Evolutionary conservation across 2,329 filamentous ascomycete genomes (phyloP).

Genomic region (Diaporthe sp.): DNA sequence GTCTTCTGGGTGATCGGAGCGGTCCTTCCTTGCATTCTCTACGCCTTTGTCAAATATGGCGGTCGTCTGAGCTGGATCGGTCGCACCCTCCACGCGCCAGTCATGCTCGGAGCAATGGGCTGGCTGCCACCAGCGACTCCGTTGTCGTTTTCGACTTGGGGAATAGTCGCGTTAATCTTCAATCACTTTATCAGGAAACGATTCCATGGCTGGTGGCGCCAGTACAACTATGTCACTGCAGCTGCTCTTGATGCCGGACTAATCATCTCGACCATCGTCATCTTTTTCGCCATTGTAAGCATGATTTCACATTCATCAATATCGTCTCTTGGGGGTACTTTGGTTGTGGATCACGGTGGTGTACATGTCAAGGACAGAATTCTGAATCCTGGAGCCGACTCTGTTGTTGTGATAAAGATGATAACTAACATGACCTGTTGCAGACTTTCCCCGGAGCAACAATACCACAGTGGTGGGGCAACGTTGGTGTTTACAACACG

Average conservation of each 20-base stretch:
- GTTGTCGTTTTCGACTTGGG: slow-evolving; percentile 69
- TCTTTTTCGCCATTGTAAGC: slow-evolving; percentile 47
- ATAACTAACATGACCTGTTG: not conserved
- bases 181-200: slow-evolving; percentile 65
- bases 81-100: slow-evolving; percentile 64
- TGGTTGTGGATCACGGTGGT: not conserved
- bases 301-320: not conserved
- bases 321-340: not conserved
- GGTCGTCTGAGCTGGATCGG: slow-evolving; percentile 42
- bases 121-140: slow-evolving; percentile 69
- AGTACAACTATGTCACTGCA: slow-evolving; percentile 55
- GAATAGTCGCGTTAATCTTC: slow-evolving; percentile 66
- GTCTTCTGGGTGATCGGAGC: slow-evolving; percentile 66
- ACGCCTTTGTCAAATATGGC: slow-evolving; percentile 47
- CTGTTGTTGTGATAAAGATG: not conserved
- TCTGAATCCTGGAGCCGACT: not conserved
- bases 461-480: slow-evolving; percentile 59
- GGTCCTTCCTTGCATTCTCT: slow-evolving; percentile 59
- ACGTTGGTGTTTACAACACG: slow-evolving; percentile 57
- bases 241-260: slow-evolving; percentile 52
- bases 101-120: slow-evolving; percentile 66
- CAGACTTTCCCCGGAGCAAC: slow-evolving; percentile 47
- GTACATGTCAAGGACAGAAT: not conserved
- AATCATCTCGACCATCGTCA: slow-evolving; percentile 49
- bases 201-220: slow-evolving; percentile 70